A percentile compares a stretch with the other conserved stretches of the same genome.
Conservation (phyloP, 1,284 basidiomycete species). For the Cystobasidium pallidum region DNA sequence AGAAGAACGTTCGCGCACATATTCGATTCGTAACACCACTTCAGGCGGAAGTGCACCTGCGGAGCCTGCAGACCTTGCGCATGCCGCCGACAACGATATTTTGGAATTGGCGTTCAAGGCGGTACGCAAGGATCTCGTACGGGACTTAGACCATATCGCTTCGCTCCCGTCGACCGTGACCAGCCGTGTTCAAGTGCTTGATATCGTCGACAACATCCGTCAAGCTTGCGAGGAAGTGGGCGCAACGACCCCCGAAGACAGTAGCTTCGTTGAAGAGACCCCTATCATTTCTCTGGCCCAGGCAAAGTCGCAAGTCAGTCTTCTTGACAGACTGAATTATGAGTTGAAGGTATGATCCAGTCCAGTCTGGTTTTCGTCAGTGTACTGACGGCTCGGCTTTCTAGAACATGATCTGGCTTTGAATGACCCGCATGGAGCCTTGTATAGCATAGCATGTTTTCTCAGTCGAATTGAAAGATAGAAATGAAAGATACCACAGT, state of each 20-base stretch:
- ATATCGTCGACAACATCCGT: slow-evolving; percentile 71
- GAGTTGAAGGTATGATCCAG: slow-evolving; percentile 42
- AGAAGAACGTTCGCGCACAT: slow-evolving; percentile 73
- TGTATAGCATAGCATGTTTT: background rate
- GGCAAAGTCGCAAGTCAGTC: slow-evolving; percentile 25
- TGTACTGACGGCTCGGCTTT: background rate
- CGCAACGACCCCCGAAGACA: slow-evolving; percentile 55
- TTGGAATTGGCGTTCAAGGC: slow-evolving; percentile 61
- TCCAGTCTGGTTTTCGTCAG: slow-evolving; percentile 1
- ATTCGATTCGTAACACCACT: slow-evolving; percentile 71
- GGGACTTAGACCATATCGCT: slow-evolving; percentile 60
- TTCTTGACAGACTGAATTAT: slow-evolving; percentile 37
- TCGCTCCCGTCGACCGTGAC: slow-evolving; percentile 64
- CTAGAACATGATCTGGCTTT: slow-evolving; percentile 43
- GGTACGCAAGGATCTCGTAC: slow-evolving; percentile 57
- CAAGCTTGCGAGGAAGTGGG: slow-evolving; percentile 71
- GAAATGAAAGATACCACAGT: no score
- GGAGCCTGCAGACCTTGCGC: background rate
- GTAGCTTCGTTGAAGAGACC: slow-evolving; percentile 65
- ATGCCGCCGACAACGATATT: slow-evolving; percentile 16
- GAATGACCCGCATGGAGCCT: background rate
- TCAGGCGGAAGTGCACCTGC: background rate
- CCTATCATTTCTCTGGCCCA: slow-evolving; percentile 66
- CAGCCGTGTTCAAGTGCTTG: slow-evolving; percentile 74
- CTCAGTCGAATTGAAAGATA: no score